Conservation (phyloP, 768 basidiomycete species). For the Rhizopogon sp. region DNA sequence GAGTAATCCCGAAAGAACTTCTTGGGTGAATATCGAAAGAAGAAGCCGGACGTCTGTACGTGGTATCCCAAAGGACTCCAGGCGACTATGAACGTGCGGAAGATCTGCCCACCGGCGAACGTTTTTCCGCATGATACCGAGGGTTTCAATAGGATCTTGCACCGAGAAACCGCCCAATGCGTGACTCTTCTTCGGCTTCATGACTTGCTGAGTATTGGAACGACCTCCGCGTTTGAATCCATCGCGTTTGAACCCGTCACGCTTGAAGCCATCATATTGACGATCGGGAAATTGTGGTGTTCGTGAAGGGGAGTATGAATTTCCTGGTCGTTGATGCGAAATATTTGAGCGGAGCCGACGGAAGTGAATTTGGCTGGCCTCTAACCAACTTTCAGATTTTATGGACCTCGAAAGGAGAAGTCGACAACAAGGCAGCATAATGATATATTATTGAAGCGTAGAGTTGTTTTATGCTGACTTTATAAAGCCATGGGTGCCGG, state of each 20-base stretch:
- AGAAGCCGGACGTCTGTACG: conserved; percentile 31
- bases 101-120: conserved; percentile 35
- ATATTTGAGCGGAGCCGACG: conserved; percentile 11
- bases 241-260: not conserved
- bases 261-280: not conserved
- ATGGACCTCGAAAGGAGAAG: conserved; percentile 7
- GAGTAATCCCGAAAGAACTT: conserved; percentile 31
- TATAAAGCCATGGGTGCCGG: not conserved
- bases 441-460: not conserved
- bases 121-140: conserved; percentile 28
- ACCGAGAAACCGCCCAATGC: not conserved
- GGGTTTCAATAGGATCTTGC: conserved; percentile 7
- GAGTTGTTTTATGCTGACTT: not conserved
- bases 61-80: conserved; percentile 48
- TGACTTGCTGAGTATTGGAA: not conserved
- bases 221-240: not conserved
- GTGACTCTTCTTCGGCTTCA: conserved; percentile 3
- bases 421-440: conserved; percentile 21
- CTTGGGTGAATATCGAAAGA: conserved; percentile 36
- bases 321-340: not conserved
- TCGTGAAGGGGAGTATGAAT: not conserved
- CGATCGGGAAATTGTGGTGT: not conserved
- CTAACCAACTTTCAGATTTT: conserved; percentile 13
- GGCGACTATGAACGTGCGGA: conserved; percentile 30
- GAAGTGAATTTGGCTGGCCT: conserved; percentile 13